These are phyloP conservation scores for Westerdykella ornata DNA, from an alignment of 2,329 filamentous ascomycete genomes.

Conservation along the genomic window DNA sequence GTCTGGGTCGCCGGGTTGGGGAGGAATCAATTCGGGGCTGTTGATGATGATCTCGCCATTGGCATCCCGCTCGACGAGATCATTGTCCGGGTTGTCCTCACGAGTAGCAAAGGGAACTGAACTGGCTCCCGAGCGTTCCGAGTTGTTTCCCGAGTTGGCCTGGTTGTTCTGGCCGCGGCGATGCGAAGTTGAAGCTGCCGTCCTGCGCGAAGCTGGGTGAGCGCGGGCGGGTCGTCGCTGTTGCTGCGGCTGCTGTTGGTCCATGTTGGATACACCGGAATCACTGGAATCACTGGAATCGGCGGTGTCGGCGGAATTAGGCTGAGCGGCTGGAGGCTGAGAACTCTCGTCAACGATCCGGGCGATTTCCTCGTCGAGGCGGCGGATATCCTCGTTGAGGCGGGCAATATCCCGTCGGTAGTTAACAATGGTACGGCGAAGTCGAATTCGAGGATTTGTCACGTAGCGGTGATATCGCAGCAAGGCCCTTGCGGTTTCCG, in stretches of 20 bases:
- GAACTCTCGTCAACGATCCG: too few relatives aligned
- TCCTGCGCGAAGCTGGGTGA: not conserved
- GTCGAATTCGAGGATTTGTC: not conserved
- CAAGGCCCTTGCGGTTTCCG: too few relatives aligned
- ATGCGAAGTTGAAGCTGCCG: slow-evolving; percentile 1
- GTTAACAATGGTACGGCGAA: too few relatives aligned
- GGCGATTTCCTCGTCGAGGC: slow-evolving; percentile 18
- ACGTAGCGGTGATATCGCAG: too few relatives aligned
- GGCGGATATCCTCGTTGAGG: slow-evolving; percentile 9
- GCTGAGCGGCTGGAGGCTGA: too few relatives aligned
- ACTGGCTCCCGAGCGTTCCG: too few relatives aligned
- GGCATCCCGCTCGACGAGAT: slow-evolving; percentile 47
- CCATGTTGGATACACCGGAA: not conserved
- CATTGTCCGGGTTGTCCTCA: slow-evolving; percentile 10
- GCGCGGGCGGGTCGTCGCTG: not conserved
- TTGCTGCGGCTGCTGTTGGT: not conserved
- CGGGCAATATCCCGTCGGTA: too few relatives aligned
- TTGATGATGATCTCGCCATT: slow-evolving; percentile 43
- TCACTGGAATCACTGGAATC: too few relatives aligned
- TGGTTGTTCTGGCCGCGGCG: not conserved
- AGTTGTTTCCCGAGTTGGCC: too few relatives aligned
- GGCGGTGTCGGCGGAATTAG: too few relatives aligned
- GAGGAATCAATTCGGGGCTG: slow-evolving; percentile 28
- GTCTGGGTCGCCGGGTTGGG: slow-evolving; percentile 27
- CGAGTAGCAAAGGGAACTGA: too few relatives aligned